Evolutionary conservation across 1,284 basidiomycete species (phyloP).

Genomic region (Violaceomyces palustris): DNA sequence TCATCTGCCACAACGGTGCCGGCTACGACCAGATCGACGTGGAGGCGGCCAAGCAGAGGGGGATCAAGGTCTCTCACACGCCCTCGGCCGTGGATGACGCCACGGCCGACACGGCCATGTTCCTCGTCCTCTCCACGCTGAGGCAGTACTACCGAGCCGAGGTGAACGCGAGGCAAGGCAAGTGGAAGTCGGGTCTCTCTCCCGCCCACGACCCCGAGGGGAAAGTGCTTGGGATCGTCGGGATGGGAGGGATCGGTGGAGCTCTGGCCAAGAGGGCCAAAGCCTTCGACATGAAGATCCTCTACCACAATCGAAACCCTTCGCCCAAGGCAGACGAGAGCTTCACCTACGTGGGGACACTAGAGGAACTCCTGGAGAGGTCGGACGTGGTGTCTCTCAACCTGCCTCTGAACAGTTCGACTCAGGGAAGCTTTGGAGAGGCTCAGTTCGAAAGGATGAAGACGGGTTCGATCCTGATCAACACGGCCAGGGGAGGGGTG

Average conservation of each 20-base stretch:
- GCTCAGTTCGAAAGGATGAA: slow-evolving; percentile 54
- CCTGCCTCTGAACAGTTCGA: slow-evolving; percentile 55
- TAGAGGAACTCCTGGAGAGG: slow-evolving; percentile 53
- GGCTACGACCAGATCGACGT: slow-evolving; percentile 49
- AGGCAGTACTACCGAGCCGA: slow-evolving; percentile 43
- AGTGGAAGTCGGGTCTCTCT: slow-evolving; percentile 35
- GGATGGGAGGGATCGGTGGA: slow-evolving; percentile 45
- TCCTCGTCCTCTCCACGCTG: slow-evolving; percentile 41
- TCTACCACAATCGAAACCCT: slow-evolving; percentile 45
- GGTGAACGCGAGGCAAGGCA: slow-evolving; percentile 25
- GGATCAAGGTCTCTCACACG: slow-evolving; percentile 44
- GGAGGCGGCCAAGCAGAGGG: slow-evolving; percentile 27
- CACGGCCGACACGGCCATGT: slow-evolving; percentile 45
- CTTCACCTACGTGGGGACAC: slow-evolving; percentile 30
- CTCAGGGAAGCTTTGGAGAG: slow-evolving; percentile 53
- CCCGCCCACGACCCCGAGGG: slow-evolving; percentile 36
- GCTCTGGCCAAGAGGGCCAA: slow-evolving; percentile 40
- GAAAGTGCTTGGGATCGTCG: slow-evolving; percentile 43
- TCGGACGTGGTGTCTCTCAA: slow-evolving; percentile 58
- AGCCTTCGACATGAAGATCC: slow-evolving; percentile 44
- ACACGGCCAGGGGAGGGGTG: slow-evolving; percentile 57
- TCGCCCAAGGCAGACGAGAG: slow-evolving; percentile 19
- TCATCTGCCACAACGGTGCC: slow-evolving; percentile 47
- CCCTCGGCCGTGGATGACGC: slow-evolving; percentile 44
- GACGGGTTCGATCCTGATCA: slow-evolving; percentile 54